Conservation (phyloP, 2,329 filamentous ascomycete genomes). For the Fonsecaea erecta region DNA sequence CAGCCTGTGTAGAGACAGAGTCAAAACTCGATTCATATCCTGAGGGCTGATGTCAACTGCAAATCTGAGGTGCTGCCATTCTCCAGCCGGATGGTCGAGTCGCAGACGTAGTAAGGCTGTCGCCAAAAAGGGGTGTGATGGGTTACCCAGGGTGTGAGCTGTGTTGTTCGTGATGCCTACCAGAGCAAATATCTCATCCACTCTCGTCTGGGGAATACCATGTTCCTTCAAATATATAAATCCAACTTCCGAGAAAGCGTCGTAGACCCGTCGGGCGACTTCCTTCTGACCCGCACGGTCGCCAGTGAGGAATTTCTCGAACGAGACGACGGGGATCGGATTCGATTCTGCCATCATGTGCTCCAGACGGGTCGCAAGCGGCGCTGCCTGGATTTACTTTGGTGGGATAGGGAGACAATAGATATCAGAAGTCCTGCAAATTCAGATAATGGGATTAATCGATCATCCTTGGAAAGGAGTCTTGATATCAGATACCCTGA, state of each 20-base stretch:
- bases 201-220: constrained; percentile 40
- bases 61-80: neutral
- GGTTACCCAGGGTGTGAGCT: neutral
- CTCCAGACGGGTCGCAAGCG: neutral
- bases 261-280: constrained; percentile 42
- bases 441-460: neutral
- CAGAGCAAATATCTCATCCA: constrained; percentile 31
- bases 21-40: neutral
- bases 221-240: constrained; percentile 51
- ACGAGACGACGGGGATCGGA: constrained; percentile 48
- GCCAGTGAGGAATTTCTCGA: constrained; percentile 43
- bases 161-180: constrained; percentile 18
- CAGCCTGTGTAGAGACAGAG: constrained; percentile 32
- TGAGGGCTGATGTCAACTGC: neutral
- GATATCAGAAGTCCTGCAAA: neutral
- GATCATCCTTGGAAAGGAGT: neutral
- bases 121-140: neutral
- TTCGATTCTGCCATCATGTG: neutral
- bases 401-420: too few relatives aligned
- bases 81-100: too few relatives aligned
- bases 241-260: constrained; percentile 45
- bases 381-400: neutral
- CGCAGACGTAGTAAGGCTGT: constrained; percentile 1
- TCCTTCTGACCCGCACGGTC: constrained; percentile 39
- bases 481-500: neutral